Evolutionary conservation across 257 asterid genomes (phyloP), one percentile per base, ranked within the genome.

Genomic region (Rhazya stricta): DNA sequence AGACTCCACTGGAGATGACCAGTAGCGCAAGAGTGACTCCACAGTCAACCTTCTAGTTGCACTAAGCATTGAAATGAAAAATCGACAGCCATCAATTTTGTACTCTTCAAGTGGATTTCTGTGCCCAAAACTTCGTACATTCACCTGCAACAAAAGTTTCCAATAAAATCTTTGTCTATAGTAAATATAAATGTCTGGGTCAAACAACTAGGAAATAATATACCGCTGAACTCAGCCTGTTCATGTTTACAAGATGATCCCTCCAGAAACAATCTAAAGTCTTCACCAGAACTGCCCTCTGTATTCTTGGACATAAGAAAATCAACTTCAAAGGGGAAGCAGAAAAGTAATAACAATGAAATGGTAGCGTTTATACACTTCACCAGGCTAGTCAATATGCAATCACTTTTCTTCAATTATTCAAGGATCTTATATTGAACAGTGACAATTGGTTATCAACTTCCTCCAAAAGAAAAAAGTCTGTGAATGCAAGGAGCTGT

Each of bases 221-320:
- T 88, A 94, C 99, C 89, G 98, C 95, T 34, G 99, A 95, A 83
- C 88, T 92, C 74, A 95, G 99, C 78, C 89, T 80, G 87, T 95
- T 95, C 99, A 95, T 95, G 90, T 95, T 95, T 80, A 95, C 92
- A 54, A 95, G 96, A 81, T 95, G 99, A 83, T 95, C 99, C 89
- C 97, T 88, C 99, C 99, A 95, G 83, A 92, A 95, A 83, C 91
- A 88, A 87, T 95, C 99, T 53, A 95, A 85, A 74, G 96, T 92
- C 85, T 92, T 93, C 84, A 95, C 86, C 68, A 95, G 87, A 77
- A 95, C 98, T 13, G 88, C 93, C 89, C 92, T 91, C 99, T 92
- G 81, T 36, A 76, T 77, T 67, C 66, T 79, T 39, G 69, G 70
- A 74, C 67, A 67, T 23, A 51, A 29, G 70, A 61, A 21, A 46